Conservation (phyloP, 139 green algal species). For the Picochlorum sp. region DNA sequence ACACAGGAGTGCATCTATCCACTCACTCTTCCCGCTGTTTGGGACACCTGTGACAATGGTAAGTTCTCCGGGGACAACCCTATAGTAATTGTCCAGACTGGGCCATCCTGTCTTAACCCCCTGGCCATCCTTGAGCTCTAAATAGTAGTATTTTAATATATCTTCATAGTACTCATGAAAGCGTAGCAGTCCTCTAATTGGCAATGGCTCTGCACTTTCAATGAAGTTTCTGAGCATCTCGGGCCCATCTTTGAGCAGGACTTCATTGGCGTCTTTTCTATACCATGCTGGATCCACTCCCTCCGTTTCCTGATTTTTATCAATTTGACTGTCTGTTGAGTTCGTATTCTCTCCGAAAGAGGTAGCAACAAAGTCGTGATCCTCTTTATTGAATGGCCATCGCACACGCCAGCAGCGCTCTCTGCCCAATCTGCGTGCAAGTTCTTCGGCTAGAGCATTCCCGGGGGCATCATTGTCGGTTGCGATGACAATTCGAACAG, state of each 20-base stretch:
- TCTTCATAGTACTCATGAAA: conserved; percentile 51
- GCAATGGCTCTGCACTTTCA: conserved; percentile 51
- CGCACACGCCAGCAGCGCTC: conserved; percentile 65
- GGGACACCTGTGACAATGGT: conserved; percentile 91
- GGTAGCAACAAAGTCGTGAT: conserved; percentile 13
- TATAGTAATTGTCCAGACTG: conserved; percentile 70
- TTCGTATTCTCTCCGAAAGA: neutral
- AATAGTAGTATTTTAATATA: conserved; percentile 49
- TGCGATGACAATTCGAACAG: conserved; percentile 49
- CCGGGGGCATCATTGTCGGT: conserved; percentile 77
- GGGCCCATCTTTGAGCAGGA: conserved; percentile 59
- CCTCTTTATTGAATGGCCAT: conserved; percentile 29
- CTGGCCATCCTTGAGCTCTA: conserved; percentile 24
- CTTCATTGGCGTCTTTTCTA: conserved; percentile 91
- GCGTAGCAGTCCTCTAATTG: conserved; percentile 72
- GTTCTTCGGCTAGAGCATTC: conserved; percentile 70
- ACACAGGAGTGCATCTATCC: conserved; percentile 84
- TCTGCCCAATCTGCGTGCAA: conserved; percentile 63
- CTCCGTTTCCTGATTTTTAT: neutral
- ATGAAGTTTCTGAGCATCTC: conserved; percentile 44
- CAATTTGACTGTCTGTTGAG: neutral
- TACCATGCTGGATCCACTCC: conserved; percentile 3
- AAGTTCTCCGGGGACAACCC: conserved; percentile 82
- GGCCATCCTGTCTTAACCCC: conserved; percentile 71
- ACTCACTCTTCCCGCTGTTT: conserved; percentile 95